phyloP scores from a whole-genome alignment of 2,329 filamentous ascomycete genomes.

The Fusarium subglutinans region DNA sequence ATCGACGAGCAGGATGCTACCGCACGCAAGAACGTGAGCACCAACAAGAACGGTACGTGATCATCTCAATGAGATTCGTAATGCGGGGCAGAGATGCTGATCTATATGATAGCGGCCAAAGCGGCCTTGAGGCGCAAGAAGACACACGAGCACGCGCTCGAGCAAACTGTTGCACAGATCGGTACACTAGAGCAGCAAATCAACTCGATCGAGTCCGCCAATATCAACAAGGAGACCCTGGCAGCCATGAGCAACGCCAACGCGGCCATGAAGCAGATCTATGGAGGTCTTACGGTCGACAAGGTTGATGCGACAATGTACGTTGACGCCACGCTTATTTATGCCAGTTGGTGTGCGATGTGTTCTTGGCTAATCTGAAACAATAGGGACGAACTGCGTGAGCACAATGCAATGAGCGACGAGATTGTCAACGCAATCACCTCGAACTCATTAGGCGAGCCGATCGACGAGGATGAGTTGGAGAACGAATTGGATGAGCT shows the following conservation, averaged over 20 bases:
- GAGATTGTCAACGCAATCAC: slow-evolving; percentile 91
- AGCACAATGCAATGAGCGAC: slow-evolving; percentile 92
- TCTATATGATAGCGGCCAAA: slow-evolving; percentile 75
- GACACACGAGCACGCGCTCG: slow-evolving; percentile 87
- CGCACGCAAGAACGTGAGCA: slow-evolving; percentile 83
- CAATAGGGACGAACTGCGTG: slow-evolving; percentile 83
- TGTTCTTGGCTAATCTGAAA: slow-evolving; percentile 44
- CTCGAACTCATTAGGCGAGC: slow-evolving; percentile 71
- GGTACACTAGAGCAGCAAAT: slow-evolving; percentile 94
- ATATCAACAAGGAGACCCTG: slow-evolving; percentile 97
- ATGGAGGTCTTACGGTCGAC: slow-evolving; percentile 88
- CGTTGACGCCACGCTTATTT: slow-evolving; percentile 47
- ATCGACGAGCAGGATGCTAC: slow-evolving; percentile 92
- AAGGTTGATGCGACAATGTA: slow-evolving; percentile 97
- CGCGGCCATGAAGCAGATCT: slow-evolving; percentile 91
- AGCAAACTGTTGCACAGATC: slow-evolving; percentile 91
- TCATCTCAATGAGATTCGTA: background rate
- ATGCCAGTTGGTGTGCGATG: background rate
- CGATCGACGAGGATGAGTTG: slow-evolving; percentile 85
- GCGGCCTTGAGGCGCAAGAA: slow-evolving; percentile 94
- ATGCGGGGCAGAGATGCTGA: slow-evolving; percentile 39
- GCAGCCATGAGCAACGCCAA: slow-evolving; percentile 93
- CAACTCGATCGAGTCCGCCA: slow-evolving; percentile 95
- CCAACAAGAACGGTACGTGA: slow-evolving; percentile 88
- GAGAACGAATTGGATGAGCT: slow-evolving; percentile 85